A percentile compares a stretch with the other conserved stretches of the same genome.
These are phyloP conservation scores for Leavenworthia alabamica DNA, from an alignment of 345 rosid genomes.

Conservation along the genomic window DNA sequence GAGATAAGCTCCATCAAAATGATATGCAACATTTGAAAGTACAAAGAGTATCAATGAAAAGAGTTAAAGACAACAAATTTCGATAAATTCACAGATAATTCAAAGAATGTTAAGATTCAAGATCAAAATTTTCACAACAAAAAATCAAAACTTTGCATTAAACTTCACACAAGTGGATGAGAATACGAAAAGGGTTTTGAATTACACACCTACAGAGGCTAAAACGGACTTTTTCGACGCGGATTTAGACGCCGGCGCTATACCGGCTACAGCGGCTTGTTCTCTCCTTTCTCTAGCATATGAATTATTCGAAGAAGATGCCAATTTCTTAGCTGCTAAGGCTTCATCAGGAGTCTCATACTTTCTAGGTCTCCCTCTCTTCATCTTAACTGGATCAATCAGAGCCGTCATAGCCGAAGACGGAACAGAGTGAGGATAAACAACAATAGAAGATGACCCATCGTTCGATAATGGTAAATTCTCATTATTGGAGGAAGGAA, in stretches of 20 bases:
- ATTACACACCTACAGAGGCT: conserved; percentile 36
- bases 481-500: conserved; percentile 57
- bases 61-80: no score
- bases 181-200: conserved; percentile 10
- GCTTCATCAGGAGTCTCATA: conserved; percentile 92
- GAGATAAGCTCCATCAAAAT: no score
- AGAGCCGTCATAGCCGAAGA: conserved; percentile 56
- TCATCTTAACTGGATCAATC: conserved; percentile 57
- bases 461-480: conserved; percentile 42
- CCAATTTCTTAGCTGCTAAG: conserved; percentile 77
- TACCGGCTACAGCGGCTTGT: conserved; percentile 27
- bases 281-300: conserved; percentile 42
- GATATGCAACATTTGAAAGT: no score
- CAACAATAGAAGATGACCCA: conserved; percentile 29
- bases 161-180: background rate
- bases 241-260: conserved; percentile 22
- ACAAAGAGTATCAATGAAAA: no score
- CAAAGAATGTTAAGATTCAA: background rate
- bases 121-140: background rate
- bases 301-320: conserved; percentile 38
- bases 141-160: background rate
- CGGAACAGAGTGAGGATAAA: conserved; percentile 60
- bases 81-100: no score
- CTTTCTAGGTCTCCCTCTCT: conserved; percentile 94
- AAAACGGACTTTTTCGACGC: conserved; percentile 36